Percentiles rank a stretch among this genome's conserved stretches.
These are phyloP conservation scores for Coemansia sp. DNA, from an alignment of 192 early-diverging fungal genomes.

Conservation along the genomic window DNA sequence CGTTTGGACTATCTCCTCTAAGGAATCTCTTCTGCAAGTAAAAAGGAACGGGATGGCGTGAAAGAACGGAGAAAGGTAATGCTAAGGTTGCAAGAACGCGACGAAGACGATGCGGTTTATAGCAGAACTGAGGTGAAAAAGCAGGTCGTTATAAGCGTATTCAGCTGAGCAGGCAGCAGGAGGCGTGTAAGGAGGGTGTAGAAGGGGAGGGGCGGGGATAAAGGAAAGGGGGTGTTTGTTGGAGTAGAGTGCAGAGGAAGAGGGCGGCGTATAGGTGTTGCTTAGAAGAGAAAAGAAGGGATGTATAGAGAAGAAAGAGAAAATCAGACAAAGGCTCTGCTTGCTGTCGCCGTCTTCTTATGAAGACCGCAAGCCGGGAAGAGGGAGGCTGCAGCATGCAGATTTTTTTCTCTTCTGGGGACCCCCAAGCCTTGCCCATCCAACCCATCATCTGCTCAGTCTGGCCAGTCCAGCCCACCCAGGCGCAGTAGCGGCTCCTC, in stretches of 20 bases:
- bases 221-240: slow-evolving; percentile 19
- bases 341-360: slow-evolving; percentile 25
- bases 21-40: slow-evolving; percentile 15
- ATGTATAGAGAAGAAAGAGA: slow-evolving; percentile 34
- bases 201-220: slow-evolving; percentile 22
- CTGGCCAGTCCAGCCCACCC: slow-evolving; percentile 10
- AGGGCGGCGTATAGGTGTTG: slow-evolving; percentile 20
- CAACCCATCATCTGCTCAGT: slow-evolving; percentile 4
- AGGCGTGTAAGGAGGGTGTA: slow-evolving; percentile 17
- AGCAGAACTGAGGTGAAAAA: slow-evolving; percentile 6
- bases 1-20: slow-evolving; percentile 19
- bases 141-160: slow-evolving; percentile 11
- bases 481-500: slow-evolving; percentile 15
- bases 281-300: slow-evolving; percentile 19
- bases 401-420: slow-evolving; percentile 42
- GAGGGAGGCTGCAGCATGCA: slow-evolving; percentile 25
- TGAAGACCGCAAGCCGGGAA: slow-evolving; percentile 14
- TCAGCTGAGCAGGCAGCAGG: background rate
- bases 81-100: background rate
- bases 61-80: slow-evolving; percentile 11
- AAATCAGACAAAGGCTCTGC: slow-evolving; percentile 26
- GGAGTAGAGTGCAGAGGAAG: slow-evolving; percentile 46
- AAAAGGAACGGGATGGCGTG: slow-evolving; percentile 4
- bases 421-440: slow-evolving; percentile 15
- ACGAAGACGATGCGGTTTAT: background rate